Evolutionary conservation across 2,329 filamentous ascomycete genomes (phyloP).

Genomic region (Paramyrothecium roridum): DNA sequence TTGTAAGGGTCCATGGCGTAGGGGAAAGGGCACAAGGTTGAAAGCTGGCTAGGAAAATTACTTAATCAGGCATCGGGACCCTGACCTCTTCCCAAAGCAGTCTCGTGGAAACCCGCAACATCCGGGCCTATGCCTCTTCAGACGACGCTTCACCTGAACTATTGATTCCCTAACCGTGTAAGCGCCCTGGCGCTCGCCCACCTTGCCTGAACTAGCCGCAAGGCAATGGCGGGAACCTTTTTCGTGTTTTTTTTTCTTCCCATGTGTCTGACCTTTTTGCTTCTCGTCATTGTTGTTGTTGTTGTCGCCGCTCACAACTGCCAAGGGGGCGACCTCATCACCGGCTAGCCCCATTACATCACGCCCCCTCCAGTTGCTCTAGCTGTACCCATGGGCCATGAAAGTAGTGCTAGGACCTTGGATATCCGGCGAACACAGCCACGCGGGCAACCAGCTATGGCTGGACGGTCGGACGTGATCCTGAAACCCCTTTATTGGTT

Average conservation of each 20-base stretch:
- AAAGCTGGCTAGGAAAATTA: neutral
- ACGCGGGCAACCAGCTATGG: no score
- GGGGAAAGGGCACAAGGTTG: neutral
- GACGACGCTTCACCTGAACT: neutral
- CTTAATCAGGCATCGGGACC: neutral
- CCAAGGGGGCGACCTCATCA: no score
- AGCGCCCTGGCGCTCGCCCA: neutral
- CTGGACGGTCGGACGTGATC: no score
- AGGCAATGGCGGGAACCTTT: no score
- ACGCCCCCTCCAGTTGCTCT: no score
- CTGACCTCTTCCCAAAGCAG: neutral
- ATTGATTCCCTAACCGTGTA: neutral
- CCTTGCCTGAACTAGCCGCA: neutral
- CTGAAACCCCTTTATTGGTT: neutral
- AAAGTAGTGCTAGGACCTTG: no score
- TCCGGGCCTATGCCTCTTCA: neutral
- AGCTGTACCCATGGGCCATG: no score
- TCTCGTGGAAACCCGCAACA: neutral
- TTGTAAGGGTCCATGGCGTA: no score
- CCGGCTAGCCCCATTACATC: no score
- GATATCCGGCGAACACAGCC: no score
- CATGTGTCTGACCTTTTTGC: neutral
- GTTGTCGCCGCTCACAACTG: no score
- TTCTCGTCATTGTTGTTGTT: neutral
- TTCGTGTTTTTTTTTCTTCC: neutral